Conservation (phyloP, 805 yeast genomes). For the Jamesozyma spencerorum region DNA sequence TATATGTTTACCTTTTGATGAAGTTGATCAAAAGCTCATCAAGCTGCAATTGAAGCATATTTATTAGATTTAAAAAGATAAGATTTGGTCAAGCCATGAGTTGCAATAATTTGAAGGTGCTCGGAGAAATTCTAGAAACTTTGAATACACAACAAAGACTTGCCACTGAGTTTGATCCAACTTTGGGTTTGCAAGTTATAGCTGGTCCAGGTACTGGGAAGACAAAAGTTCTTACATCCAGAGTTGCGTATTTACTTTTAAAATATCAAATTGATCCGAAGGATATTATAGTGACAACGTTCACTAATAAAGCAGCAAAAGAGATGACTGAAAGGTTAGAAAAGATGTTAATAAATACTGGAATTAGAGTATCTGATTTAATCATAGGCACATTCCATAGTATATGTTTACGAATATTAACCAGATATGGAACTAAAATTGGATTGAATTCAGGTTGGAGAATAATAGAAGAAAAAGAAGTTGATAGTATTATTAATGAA, state of each 20-base stretch:
- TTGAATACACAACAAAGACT: conserved; percentile 36
- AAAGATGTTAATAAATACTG: conserved; percentile 27
- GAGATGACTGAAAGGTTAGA: conserved; percentile 67
- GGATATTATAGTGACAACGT: conserved; percentile 74
- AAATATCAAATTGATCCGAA: conserved; percentile 46
- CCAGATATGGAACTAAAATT: conserved; percentile 42
- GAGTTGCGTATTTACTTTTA: conserved; percentile 64
- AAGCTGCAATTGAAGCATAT: too few species aligned
- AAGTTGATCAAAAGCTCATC: too few species aligned
- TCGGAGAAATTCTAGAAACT: conserved; percentile 1
- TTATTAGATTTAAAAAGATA: too few species aligned
- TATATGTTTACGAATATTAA: conserved; percentile 54
- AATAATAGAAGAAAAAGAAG: conserved; percentile 59
- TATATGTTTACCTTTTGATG: too few species aligned
- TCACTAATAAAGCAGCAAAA: conserved; percentile 84
- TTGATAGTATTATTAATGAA: conserved; percentile 28
- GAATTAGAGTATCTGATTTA: conserved; percentile 35
- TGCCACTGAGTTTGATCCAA: conserved; percentile 37
- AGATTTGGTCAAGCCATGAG: background rate
- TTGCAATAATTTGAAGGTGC: too few species aligned
- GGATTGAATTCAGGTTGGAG: conserved; percentile 39
- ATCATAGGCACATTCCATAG: conserved; percentile 88
- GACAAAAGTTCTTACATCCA: conserved; percentile 69
- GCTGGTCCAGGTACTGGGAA: conserved; percentile 72
- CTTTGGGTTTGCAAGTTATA: conserved; percentile 40